Conservation (phyloP, 768 basidiomycete genomes). For the Mycena amicta region DNA sequence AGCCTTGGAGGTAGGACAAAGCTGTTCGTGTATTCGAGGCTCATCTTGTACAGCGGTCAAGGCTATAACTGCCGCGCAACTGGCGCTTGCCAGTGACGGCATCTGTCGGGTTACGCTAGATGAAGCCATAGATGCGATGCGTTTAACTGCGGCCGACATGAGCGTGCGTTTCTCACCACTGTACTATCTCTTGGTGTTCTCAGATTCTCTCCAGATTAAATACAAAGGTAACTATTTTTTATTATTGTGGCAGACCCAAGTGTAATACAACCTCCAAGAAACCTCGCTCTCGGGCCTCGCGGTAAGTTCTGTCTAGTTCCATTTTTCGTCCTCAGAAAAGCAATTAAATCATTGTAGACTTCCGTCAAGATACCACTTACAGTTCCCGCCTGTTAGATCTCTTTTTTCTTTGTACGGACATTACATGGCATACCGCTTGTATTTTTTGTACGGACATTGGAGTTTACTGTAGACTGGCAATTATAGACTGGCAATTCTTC, state of each 20-base stretch:
- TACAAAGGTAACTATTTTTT: slow-evolving; percentile 56
- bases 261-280: slow-evolving; percentile 42
- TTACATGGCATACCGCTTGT: too few species aligned
- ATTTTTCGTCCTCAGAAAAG: too few species aligned
- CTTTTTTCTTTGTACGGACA: too few species aligned
- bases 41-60: slow-evolving; percentile 67
- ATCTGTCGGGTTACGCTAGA: slow-evolving; percentile 87
- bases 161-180: slow-evolving; percentile 60
- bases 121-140: slow-evolving; percentile 95
- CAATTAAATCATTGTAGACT: slow-evolving; percentile 33
- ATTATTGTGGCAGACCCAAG: neutral
- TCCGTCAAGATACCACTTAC: slow-evolving; percentile 82
- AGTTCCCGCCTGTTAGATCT: slow-evolving; percentile 84
- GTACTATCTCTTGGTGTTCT: neutral
- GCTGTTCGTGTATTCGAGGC: neutral
- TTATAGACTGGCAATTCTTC: too few species aligned
- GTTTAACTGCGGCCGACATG: slow-evolving; percentile 92
- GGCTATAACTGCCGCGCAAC: slow-evolving; percentile 90
- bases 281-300: slow-evolving; percentile 84
- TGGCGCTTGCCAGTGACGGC: slow-evolving; percentile 91
- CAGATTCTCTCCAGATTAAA: slow-evolving; percentile 40
- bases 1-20: slow-evolving; percentile 76
- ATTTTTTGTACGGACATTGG: too few species aligned
- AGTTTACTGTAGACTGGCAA: too few species aligned
- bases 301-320: too few species aligned